Conservation (phyloP, 2,329 filamentous ascomycete genomes). For the Penicillium italicum region DNA sequence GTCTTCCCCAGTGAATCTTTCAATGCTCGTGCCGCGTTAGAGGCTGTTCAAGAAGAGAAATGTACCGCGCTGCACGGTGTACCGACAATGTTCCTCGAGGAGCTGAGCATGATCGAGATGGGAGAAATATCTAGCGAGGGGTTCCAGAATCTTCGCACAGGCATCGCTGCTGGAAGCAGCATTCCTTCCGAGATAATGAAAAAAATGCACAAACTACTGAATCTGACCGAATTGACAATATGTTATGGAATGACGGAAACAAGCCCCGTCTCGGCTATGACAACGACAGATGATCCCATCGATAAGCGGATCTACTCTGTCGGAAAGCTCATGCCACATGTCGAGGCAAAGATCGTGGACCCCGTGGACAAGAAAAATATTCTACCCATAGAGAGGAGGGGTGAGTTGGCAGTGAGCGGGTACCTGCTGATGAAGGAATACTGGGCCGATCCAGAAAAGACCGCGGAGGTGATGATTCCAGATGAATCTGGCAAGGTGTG, state of each 20-base stretch:
- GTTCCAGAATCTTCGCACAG: constrained; percentile 70
- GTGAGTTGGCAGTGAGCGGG: constrained; percentile 78
- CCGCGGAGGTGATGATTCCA: constrained; percentile 63
- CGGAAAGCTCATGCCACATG: constrained; percentile 79
- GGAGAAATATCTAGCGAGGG: constrained; percentile 49
- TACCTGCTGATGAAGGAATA: constrained; percentile 92
- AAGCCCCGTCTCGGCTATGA: constrained; percentile 69
- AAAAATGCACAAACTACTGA: constrained; percentile 65
- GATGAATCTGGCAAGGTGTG: constrained; percentile 61
- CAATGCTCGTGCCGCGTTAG: constrained; percentile 69
- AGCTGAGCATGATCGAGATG: constrained; percentile 70
- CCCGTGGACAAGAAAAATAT: constrained; percentile 57
- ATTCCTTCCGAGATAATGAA: constrained; percentile 72
- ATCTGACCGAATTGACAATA: constrained; percentile 78
- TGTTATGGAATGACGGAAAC: constrained; percentile 98
- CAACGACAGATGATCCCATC: constrained; percentile 69
- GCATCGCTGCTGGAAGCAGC: constrained; percentile 84
- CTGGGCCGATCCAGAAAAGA: constrained; percentile 69
- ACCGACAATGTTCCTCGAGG: constrained; percentile 88
- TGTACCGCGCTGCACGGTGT: constrained; percentile 79
- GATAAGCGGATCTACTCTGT: constrained; percentile 71
- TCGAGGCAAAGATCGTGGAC: constrained; percentile 72
- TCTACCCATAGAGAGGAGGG: constrained; percentile 62
- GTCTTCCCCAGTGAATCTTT: constrained; percentile 86
- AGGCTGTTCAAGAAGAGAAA: constrained; percentile 59